phyloP scores from a whole-genome alignment of 1,284 basidiomycete species.

The Ustilago cynodontis region DNA sequence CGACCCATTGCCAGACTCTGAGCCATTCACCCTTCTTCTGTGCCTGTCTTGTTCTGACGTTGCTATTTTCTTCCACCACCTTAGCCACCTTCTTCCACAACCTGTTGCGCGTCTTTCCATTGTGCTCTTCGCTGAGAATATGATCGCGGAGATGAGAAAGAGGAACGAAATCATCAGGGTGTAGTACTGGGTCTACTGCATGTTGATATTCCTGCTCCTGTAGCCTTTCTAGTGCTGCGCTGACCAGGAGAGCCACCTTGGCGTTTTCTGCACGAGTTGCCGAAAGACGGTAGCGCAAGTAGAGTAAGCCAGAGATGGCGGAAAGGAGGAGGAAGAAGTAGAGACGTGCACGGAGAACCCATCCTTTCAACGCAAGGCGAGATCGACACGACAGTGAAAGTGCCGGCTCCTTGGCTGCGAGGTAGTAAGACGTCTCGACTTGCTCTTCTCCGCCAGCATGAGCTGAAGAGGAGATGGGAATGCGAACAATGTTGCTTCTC shows the following conservation, averaged over 20 bases:
- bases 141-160: conserved; percentile 91
- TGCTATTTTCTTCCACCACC: conserved; percentile 92
- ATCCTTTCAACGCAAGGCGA: conserved; percentile 41
- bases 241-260: conserved; percentile 47
- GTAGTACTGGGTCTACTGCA: conserved; percentile 83
- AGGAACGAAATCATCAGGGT: conserved; percentile 84
- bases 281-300: conserved; percentile 32
- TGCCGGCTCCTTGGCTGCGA: conserved; percentile 39
- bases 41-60: conserved; percentile 88
- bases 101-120: conserved; percentile 77
- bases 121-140: conserved; percentile 84
- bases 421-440: conserved; percentile 21
- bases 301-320: conserved; percentile 3
- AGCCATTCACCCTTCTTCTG: conserved; percentile 82
- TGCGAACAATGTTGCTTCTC: conserved; percentile 37
- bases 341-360: conserved; percentile 37
- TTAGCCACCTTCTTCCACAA: conserved; percentile 89
- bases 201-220: conserved; percentile 78
- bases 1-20: conserved; percentile 74
- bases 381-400: conserved; percentile 45
- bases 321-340: conserved; percentile 31
- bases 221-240: conserved; percentile 49
- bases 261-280: conserved; percentile 19
- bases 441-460: conserved; percentile 1
- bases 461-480: conserved; percentile 22